These are phyloP conservation scores for Brassica cretica DNA, from an alignment of 345 rosid species.

Conservation along the genomic window DNA sequence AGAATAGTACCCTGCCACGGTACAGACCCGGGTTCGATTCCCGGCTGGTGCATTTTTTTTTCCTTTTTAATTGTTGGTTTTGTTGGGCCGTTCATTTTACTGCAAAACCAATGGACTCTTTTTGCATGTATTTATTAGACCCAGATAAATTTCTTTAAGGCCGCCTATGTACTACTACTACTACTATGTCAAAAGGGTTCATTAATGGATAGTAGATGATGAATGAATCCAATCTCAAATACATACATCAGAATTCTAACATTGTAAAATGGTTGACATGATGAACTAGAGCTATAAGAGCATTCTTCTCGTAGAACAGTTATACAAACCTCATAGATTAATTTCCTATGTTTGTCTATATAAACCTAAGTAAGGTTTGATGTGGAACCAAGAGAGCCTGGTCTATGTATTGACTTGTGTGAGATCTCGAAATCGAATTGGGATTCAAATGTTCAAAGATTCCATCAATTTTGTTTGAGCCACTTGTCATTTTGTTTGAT, in stretches of 20 bases:
- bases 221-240: too few relatives aligned
- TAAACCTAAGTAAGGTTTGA: not conserved
- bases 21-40: conserved; percentile 84
- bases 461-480: not conserved
- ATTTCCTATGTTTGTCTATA: not conserved
- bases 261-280: not conserved
- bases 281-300: not conserved
- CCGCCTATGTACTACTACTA: too few relatives aligned
- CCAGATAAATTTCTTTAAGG: too few relatives aligned
- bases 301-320: not conserved
- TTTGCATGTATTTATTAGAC: too few relatives aligned
- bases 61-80: too few relatives aligned
- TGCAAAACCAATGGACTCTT: too few relatives aligned
- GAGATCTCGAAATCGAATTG: not conserved
- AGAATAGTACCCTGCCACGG: conserved; percentile 75
- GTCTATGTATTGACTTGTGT: not conserved
- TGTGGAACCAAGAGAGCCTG: not conserved
- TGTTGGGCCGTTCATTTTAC: too few relatives aligned
- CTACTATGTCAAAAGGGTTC: too few relatives aligned
- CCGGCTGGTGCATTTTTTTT: conserved; percentile 59
- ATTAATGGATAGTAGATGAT: too few relatives aligned
- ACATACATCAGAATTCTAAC: too few relatives aligned
- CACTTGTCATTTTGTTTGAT: not conserved
- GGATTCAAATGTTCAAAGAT: not conserved
- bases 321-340: too few relatives aligned